phyloP scores from a whole-genome alignment of 2,329 filamentous ascomycete genomes.

The Catunica adiposa region DNA sequence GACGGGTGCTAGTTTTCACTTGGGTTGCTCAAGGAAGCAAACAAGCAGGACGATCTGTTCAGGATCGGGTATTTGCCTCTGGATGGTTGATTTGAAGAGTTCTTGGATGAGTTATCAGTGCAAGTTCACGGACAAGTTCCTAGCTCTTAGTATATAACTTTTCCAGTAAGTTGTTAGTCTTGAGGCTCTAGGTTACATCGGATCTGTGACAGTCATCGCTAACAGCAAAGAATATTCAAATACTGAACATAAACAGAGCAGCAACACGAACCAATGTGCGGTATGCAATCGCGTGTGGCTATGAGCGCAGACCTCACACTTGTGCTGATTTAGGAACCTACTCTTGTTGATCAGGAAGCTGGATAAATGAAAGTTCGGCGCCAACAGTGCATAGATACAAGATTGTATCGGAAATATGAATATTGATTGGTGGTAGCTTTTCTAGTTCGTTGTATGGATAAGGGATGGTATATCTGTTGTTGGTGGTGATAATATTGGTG shows the following conservation, averaged over 20 bases:
- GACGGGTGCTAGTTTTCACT: neutral
- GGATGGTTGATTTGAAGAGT: no score
- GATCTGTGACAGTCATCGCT: neutral
- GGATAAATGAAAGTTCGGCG: neutral
- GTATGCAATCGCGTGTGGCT: neutral
- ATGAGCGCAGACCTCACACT: neutral
- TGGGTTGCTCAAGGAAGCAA: neutral
- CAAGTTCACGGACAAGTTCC: no score
- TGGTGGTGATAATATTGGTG: neutral
- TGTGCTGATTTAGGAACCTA: neutral
- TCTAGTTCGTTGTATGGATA: neutral
- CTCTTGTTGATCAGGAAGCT: slow-evolving; percentile 1
- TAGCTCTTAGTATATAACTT: no score
- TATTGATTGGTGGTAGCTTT: neutral
- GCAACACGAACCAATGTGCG: neutral
- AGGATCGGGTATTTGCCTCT: neutral
- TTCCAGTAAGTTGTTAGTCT: neutral
- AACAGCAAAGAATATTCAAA: neutral
- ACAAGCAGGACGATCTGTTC: neutral
- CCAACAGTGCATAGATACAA: neutral
- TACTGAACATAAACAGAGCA: slow-evolving; percentile 1
- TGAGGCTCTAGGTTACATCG: neutral
- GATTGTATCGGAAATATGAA: neutral
- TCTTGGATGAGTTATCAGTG: no score
- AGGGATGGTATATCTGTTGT: neutral